A percentile compares a stretch with the other conserved stretches of the same genome.
Conservation (phyloP, 345 rosid genomes). For the Citrus unshiu region DNA sequence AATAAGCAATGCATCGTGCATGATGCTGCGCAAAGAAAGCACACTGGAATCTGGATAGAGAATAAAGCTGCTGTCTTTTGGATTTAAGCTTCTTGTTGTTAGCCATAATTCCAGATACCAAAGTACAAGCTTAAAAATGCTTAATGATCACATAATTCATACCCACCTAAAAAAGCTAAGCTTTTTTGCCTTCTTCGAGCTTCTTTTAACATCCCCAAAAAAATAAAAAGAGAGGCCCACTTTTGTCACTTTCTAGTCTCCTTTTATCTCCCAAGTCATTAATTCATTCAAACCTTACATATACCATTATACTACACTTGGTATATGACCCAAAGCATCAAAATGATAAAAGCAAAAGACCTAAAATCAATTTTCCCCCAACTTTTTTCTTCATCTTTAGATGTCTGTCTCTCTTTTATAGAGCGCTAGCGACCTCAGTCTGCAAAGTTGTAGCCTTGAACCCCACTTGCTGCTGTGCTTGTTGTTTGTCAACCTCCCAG, state of each 20-base stretch:
- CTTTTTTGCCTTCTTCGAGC: neutral
- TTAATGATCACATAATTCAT: neutral
- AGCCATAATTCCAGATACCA: conserved; percentile 23
- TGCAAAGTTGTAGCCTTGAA: conserved; percentile 44
- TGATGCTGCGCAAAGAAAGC: neutral
- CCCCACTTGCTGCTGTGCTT: conserved; percentile 35
- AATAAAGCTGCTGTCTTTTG: conserved; percentile 27
- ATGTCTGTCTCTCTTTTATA: conserved; percentile 23
- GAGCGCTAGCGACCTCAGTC: conserved; percentile 42
- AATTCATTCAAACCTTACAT: conserved; percentile 19
- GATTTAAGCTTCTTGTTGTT: conserved; percentile 18
- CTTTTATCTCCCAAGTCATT: conserved; percentile 2
- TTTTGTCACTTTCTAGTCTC: conserved; percentile 2
- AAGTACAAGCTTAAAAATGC: conserved; percentile 1
- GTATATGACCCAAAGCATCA: conserved; percentile 22
- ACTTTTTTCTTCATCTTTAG: neutral
- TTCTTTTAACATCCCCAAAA: neutral
- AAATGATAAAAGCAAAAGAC: conserved; percentile 6
- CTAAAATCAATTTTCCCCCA: conserved; percentile 5
- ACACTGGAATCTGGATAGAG: conserved; percentile 2
- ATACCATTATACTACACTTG: conserved; percentile 11
- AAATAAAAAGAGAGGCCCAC: neutral
- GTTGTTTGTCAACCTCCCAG: conserved; percentile 62
- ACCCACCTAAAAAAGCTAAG: neutral
- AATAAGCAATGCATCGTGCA: neutral